phyloP scores from a whole-genome alignment of 352 stramenopile genomes.

The Pythium grandisporangium region DNA sequence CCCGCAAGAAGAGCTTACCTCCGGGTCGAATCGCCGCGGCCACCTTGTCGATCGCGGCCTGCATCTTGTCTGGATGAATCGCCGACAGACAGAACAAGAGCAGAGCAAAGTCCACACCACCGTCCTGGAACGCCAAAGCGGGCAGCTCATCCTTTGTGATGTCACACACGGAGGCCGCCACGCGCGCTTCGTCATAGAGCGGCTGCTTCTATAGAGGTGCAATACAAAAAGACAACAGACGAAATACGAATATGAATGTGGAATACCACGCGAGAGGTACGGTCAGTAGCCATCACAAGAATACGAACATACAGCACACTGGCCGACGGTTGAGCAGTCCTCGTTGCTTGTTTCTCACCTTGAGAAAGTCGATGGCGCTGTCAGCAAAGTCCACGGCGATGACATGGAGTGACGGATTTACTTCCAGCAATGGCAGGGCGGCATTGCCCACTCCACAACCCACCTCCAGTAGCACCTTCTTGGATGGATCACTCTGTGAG shows the following conservation, averaged over 20 bases:
- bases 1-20: slow-evolving; percentile 88
- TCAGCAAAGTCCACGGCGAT: slow-evolving; percentile 92
- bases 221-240: too few relatives aligned
- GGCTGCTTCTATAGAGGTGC: slow-evolving; percentile 48
- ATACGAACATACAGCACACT: too few relatives aligned
- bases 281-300: too few relatives aligned
- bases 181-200: slow-evolving; percentile 65
- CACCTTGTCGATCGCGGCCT: slow-evolving; percentile 80
- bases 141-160: slow-evolving; percentile 77
- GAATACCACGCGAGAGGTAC: too few relatives aligned
- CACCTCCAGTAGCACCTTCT: slow-evolving; percentile 87
- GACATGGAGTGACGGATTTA: slow-evolving; percentile 81
- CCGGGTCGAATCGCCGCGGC: slow-evolving; percentile 65
- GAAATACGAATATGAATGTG: too few relatives aligned
- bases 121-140: slow-evolving; percentile 29
- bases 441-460: slow-evolving; percentile 95
- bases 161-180: slow-evolving; percentile 70
- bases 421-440: slow-evolving; percentile 89
- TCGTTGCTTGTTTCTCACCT: too few relatives aligned
- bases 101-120: slow-evolving; percentile 76
- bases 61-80: slow-evolving; percentile 85
- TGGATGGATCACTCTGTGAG: slow-evolving; percentile 14
- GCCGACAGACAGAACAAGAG: slow-evolving; percentile 89
- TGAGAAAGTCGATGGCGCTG: slow-evolving; percentile 88
- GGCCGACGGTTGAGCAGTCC: too few relatives aligned